Conservation (phyloP, 768 basidiomycete genomes). For the Termitomyces bulborhizus region DNA sequence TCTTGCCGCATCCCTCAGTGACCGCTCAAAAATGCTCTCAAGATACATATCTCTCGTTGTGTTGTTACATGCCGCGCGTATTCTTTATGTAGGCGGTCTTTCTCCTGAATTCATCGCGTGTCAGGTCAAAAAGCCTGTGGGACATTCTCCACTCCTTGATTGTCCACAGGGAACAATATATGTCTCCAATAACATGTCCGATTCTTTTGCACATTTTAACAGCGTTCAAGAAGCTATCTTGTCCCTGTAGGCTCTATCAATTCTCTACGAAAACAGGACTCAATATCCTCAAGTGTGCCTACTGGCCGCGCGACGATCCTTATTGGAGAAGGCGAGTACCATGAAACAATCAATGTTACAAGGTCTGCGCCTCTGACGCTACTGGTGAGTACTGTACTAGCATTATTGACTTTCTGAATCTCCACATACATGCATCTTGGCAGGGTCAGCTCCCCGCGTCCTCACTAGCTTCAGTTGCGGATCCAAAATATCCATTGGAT, state of each 20-base stretch:
- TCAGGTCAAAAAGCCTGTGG: slow-evolving; percentile 41
- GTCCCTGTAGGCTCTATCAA: slow-evolving; percentile 39
- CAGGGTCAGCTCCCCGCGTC: slow-evolving; percentile 46
- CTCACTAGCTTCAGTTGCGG: slow-evolving; percentile 21
- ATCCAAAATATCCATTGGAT: slow-evolving; percentile 25
- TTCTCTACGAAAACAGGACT: neutral
- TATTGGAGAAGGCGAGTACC: slow-evolving; percentile 52
- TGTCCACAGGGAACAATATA: slow-evolving; percentile 57
- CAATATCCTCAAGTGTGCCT: slow-evolving; percentile 28
- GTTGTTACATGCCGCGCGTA: neutral
- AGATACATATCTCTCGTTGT: neutral
- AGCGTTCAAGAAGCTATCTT: slow-evolving; percentile 49
- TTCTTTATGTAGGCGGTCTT: slow-evolving; percentile 21
- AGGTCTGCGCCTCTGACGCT: slow-evolving; percentile 48
- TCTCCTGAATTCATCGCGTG: slow-evolving; percentile 44
- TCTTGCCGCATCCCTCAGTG: neutral
- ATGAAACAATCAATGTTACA: slow-evolving; percentile 54
- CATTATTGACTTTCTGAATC: neutral
- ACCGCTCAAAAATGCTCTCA: neutral
- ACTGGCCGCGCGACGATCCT: slow-evolving; percentile 40
- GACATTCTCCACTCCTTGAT: slow-evolving; percentile 37
- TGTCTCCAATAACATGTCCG: slow-evolving; percentile 40
- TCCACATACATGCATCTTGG: neutral
- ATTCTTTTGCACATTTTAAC: slow-evolving; percentile 38
- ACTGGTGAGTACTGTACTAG: slow-evolving; percentile 29